Evolutionary conservation across 352 stramenopile genomes (phyloP), one percentile per base, ranked within the genome.

Genomic region (Phytophthora sp.): DNA sequence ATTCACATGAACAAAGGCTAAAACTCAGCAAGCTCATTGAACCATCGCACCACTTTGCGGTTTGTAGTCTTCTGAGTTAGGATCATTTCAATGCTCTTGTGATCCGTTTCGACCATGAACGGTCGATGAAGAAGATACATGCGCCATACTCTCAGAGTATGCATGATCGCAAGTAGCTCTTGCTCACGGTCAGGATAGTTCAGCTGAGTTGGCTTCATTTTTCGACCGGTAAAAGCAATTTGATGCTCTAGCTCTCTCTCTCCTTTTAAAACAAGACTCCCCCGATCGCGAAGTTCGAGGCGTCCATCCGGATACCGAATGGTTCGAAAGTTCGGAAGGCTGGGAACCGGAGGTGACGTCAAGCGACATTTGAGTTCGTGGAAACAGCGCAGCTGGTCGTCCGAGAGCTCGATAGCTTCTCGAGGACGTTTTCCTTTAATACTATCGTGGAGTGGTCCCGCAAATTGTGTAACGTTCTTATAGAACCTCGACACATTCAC

Each of bases 401-500:
- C n/a, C n/a, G n/a, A n/a, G n/a, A n/a, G n/a, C n/a, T n/a, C n/a
- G n/a, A n/a, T n/a, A n/a, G n/a, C n/a, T n/a, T n/a, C n/a, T n/a
- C n/a, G n/a, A n/a, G n/a, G n/a, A n/a, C n/a, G n/a, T n/a, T n/a
- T n/a, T n/a, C 35, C 41, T 1, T 55, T 64, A 16, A 23, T 64
- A 26, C 7, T 33, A 7, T 56, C 33, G 23, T 64, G 21, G 9
- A 64, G 13, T 4, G 46, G 31, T 23, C 26, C 38, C 23, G 26
- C 33, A 35, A 64, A 57, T 16, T 57, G 33, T 6, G 24, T 46
- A 35, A n/a, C 57, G 20, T 64, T 35, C 2, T 7, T n/a, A 26
- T 18, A 64, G 20, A 64, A 64, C 4, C 26, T 13, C 3, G 33
- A 51, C 0, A 45, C n/a, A 6, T 57, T 51, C 3, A 57, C 21